A percentile compares a stretch with the other conserved stretches of the same genome.
Conservation (phyloP, 2,329 filamentous ascomycete species). For the Lecanicillium sp. region DNA sequence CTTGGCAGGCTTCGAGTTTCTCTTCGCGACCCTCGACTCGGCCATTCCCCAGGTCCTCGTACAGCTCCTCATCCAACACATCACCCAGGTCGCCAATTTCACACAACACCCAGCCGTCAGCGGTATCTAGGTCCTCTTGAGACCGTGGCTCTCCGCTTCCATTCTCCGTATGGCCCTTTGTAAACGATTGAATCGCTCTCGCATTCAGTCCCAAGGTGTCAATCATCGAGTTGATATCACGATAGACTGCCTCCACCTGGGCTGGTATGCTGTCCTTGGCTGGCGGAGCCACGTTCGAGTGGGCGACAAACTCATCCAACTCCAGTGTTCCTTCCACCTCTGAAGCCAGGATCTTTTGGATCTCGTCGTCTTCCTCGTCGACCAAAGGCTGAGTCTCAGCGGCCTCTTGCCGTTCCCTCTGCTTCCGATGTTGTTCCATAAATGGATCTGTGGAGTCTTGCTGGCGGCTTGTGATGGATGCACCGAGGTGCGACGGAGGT, state of each 20-base stretch:
- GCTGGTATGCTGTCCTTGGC: constrained; percentile 51
- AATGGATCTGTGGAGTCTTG: constrained; percentile 36
- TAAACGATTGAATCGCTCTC: constrained; percentile 55
- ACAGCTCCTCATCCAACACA: constrained; percentile 57
- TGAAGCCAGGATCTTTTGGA: constrained; percentile 55
- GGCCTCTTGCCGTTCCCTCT: constrained; percentile 47
- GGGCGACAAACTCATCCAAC: constrained; percentile 61
- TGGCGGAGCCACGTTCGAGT: constrained; percentile 44
- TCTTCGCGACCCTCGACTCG: constrained; percentile 60
- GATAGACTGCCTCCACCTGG: constrained; percentile 61
- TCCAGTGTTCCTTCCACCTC: constrained; percentile 53
- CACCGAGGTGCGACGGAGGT: constrained; percentile 26
- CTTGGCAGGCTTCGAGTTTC: constrained; percentile 61
- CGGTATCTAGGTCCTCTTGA: constrained; percentile 60
- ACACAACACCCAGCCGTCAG: constrained; percentile 64
- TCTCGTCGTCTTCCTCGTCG: constrained; percentile 63
- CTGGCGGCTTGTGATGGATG: constrained; percentile 32
- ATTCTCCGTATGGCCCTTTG: constrained; percentile 58
- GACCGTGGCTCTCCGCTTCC: constrained; percentile 46
- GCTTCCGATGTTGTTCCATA: constrained; percentile 41
- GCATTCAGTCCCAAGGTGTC: constrained; percentile 83
- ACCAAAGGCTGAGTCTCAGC: constrained; percentile 50
- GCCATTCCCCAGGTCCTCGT: constrained; percentile 56
- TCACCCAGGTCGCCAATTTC: constrained; percentile 64
- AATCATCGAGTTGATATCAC: constrained; percentile 89